These are phyloP conservation scores for Lentinula boryana DNA, from an alignment of 768 basidiomycete genomes.

Conservation along the genomic window DNA sequence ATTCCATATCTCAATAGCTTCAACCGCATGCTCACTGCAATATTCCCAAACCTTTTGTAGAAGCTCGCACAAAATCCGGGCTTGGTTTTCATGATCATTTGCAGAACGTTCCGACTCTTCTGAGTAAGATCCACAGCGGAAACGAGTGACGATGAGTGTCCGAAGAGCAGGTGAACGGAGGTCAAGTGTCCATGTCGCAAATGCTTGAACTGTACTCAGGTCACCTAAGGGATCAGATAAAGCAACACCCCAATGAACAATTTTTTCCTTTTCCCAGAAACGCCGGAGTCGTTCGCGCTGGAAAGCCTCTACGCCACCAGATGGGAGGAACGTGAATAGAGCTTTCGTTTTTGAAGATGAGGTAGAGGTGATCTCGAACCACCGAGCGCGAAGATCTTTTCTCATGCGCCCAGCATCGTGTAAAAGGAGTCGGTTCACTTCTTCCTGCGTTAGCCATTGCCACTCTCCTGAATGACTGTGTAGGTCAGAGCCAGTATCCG, in stretches of 20 bases:
- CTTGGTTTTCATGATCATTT: neutral
- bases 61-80: constrained; percentile 25
- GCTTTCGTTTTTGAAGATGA: constrained; percentile 4
- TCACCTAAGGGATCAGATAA: neutral
- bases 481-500: neutral
- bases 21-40: constrained; percentile 27
- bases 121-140: constrained; percentile 18
- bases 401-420: constrained; percentile 31
- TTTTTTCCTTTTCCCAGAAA: constrained; percentile 3
- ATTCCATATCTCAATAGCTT: constrained; percentile 43
- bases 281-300: constrained; percentile 23
- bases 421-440: constrained; percentile 30
- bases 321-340: constrained; percentile 30
- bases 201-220: constrained; percentile 10
- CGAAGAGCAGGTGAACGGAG: constrained; percentile 19
- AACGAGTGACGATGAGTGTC: constrained; percentile 38
- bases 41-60: constrained; percentile 26
- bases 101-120: neutral
- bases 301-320: constrained; percentile 42
- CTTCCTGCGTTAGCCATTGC: constrained; percentile 30
- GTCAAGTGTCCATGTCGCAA: constrained; percentile 43
- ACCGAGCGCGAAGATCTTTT: constrained; percentile 18
- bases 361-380: constrained; percentile 12
- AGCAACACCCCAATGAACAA: constrained; percentile 2
- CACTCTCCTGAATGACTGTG: constrained; percentile 11